Evolutionary conservation across 2,329 filamentous ascomycete genomes (phyloP), one percentile per base, ranked within the genome.

Genomic region (Ophiostoma himal-ulmi): DNA sequence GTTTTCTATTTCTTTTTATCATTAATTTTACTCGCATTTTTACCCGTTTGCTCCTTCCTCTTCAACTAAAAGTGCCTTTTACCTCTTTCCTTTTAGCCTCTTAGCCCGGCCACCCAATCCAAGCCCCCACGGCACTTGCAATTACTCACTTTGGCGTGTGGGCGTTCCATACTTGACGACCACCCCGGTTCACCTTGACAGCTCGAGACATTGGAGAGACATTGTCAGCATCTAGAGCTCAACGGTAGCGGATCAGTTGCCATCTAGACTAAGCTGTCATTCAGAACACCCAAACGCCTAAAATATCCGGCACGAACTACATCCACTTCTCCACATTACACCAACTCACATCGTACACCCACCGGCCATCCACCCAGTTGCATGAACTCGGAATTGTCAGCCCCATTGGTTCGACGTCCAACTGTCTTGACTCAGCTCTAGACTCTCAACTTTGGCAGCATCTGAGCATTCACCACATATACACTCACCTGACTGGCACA

Each of bases 1-100:
- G 36, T 62, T 62, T 62, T 62, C 57, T 14, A 62, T 62, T 62
- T 62, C 26, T 36, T 62, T 62, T 34, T 13, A 36, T 17, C 36
- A 62, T 62, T 60, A 17, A 62, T 7, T 62, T 62, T 62, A 60
- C 6, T 20, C 22, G 36, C 5, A 62, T 7, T 62, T 62, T 62
- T 36, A 30, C 22, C 22, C 57, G 26, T 34, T 62, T 4, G 57
- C 57, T 57, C 52, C 52, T 57, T 57, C 52, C 52, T 57, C 52
- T 62, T 62, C 20, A 62, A 62, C 57, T 22, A 4, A 26, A 57
- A 22, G 7, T 30, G n/a, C 52, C 26, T 34, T 34, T 62, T 62
- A 57, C 52, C 52, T 22, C 52, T 57, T 57, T 57, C 52, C 52
- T 26, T 22, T 57, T 57, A 57, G 52, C 22, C 22, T 57, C 52